A percentile compares a stretch with the other conserved stretches of the same genome.
Evolutionary conservation across 768 basidiomycete genomes (phyloP).

Genomic region (Tricholoma matsutake): DNA sequence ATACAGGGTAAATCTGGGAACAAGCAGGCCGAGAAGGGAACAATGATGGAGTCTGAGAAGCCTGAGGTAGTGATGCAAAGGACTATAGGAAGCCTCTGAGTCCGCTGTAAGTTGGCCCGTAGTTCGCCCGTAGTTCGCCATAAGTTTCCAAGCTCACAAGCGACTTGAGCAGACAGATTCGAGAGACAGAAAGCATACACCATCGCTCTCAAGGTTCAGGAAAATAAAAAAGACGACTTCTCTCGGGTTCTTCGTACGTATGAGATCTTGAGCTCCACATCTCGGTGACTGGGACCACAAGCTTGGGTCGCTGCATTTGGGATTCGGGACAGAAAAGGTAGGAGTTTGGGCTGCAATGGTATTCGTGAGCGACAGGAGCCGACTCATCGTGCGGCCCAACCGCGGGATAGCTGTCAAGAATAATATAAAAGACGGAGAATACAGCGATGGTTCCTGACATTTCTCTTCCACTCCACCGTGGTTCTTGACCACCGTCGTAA

Average conservation of each 20-base stretch:
- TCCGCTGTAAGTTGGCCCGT: too few relatives aligned
- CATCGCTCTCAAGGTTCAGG: too few relatives aligned
- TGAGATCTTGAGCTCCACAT: not conserved
- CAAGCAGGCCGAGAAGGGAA: not conserved
- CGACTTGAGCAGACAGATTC: too few relatives aligned
- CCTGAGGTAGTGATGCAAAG: not conserved
- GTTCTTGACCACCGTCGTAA: not conserved
- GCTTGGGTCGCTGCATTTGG: not conserved
- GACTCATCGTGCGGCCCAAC: constrained; percentile 30
- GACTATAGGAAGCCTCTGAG: too few relatives aligned
- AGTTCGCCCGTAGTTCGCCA: too few relatives aligned
- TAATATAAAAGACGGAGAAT: too few relatives aligned
- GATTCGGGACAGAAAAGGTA: not conserved
- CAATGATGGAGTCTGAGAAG: not conserved
- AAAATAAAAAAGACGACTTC: not conserved
- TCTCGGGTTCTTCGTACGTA: not conserved
- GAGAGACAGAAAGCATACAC: too few relatives aligned
- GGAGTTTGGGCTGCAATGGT: not conserved
- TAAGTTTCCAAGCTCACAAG: too few relatives aligned
- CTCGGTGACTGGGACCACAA: not conserved
- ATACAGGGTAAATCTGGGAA: constrained; percentile 15
- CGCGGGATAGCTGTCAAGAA: constrained; percentile 26
- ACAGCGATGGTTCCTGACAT: too few relatives aligned
- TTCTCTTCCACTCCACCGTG: constrained; percentile 3
- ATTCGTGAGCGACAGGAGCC: not conserved